phyloP scores from a whole-genome alignment of 306 rosid genomes.

The Glycine latifolia region DNA sequence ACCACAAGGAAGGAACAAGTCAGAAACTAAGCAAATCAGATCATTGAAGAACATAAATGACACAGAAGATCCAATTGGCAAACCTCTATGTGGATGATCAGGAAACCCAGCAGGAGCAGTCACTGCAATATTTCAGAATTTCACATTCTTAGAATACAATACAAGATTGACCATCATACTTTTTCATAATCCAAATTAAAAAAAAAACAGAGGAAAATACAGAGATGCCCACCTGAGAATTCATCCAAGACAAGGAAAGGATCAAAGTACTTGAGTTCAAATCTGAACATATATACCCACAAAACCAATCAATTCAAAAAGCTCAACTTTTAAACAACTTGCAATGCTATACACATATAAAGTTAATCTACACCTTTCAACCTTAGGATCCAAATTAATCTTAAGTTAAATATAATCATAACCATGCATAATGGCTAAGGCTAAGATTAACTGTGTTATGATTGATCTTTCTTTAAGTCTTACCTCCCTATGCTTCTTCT shows the following conservation, averaged over 20 bases:
- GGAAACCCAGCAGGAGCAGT: constrained; percentile 98
- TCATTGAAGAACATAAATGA: not conserved
- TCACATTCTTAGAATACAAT: constrained; percentile 32
- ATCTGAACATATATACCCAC: constrained; percentile 54
- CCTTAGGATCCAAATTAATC: not conserved
- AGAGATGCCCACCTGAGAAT: constrained; percentile 77
- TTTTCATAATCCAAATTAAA: not conserved
- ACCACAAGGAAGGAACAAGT: constrained; percentile 32
- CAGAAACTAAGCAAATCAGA: constrained; percentile 40
- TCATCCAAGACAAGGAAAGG: constrained; percentile 95
- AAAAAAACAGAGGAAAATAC: constrained; percentile 43
- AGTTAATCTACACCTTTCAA: not conserved
- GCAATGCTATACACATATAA: constrained; percentile 10
- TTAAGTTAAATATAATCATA: not conserved
- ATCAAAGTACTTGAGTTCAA: constrained; percentile 92
- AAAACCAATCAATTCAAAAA: constrained; percentile 44
- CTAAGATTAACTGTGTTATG: not conserved
- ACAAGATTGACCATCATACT: constrained; percentile 14
- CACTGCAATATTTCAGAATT: constrained; percentile 58
- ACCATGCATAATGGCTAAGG: not conserved
- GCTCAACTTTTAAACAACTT: constrained; percentile 10
- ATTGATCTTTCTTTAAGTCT: not conserved
- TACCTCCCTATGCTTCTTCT: constrained; percentile 98
- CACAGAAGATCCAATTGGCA: constrained; percentile 21
- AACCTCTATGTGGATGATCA: constrained; percentile 99